Base-by-base conservation (phyloP, 306 rosid species). In the Castanea mollissima region DNA sequence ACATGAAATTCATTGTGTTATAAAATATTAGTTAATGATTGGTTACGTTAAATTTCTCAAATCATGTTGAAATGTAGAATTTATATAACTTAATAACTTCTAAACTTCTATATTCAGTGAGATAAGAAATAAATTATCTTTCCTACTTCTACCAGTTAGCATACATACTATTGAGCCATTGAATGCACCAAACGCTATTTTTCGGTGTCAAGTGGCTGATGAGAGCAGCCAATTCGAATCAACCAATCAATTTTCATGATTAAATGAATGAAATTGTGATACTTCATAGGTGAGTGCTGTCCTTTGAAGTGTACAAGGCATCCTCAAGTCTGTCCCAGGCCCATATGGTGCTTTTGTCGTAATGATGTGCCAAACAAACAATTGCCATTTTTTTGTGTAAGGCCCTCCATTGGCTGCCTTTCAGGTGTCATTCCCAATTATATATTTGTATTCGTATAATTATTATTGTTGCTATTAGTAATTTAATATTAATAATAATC, bases 361-460 rank as follows among this genome's bases (percentile, higher is more conserved):
- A 16, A 31, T 49, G 59, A 5, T 41, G 29, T 78, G 12, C 38
- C 58, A 52, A 62, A 29, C 64, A 35, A 60, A 74, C 78, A 84
- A 38, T 74, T 73, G 10, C 67, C 58, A 44, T 55, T 55, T 71
- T 25, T 59, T 81, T 60, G 65, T 62, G 49, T 59, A 32, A 51
- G 75, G 71, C 38, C 38, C 69, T 44, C n/a, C 79, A 49, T 54
- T 21, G 64, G 20, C 81, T 57, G 51, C 81, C 72, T 46, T 81
- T 35, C 82, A 59, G 79, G 76, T 49, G 82, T 19, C 78, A 18
- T 25, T 76, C 71, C 70, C 79, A 67, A 65, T 44, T 58, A 64
- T 60, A 27, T 75, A 19, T 64, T 51, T 57, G 49, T 68, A 21
- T 81, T 38, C 72, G 15, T 74, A 77, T 73, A 35, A 18, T 32